A percentile compares a stretch with the other conserved stretches of the same genome.
phyloP scores from a whole-genome alignment of 1,139 yeast species.

The Groenewaldozyma sp. region DNA sequence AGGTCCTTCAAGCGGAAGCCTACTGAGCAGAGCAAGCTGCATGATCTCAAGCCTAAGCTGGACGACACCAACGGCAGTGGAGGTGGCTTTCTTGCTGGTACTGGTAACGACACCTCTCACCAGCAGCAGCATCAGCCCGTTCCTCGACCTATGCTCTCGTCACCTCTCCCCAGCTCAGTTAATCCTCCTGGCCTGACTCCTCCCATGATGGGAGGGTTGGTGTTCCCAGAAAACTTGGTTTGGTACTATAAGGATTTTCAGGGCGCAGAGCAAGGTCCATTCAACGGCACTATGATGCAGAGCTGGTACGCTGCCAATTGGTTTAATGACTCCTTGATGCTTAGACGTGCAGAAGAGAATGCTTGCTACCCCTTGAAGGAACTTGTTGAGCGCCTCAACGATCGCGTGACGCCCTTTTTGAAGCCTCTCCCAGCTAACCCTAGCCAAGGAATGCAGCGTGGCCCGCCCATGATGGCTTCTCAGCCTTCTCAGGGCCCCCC shows the following conservation, averaged over 20 bases:
- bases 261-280: conserved; percentile 75
- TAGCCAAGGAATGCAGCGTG: too few species aligned
- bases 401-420: conserved; percentile 50
- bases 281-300: conserved; percentile 67
- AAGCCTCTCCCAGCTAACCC: conserved; percentile 39
- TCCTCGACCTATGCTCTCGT: background rate
- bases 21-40: too few species aligned
- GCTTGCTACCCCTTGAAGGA: conserved; percentile 28
- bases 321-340: conserved; percentile 44
- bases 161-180: conserved; percentile 1
- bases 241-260: conserved; percentile 71
- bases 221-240: conserved; percentile 38
- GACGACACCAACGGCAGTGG: background rate
- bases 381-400: conserved; percentile 34
- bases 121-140: background rate
- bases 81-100: background rate
- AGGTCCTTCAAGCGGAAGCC: background rate
- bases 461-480: background rate
- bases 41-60: background rate
- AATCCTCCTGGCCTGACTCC: background rate
- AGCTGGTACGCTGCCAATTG: conserved; percentile 63
- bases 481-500: background rate
- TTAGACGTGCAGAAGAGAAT: conserved; percentile 41
- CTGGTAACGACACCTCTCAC: too few species aligned
- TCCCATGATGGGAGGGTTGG: conserved; percentile 8